Conservation (phyloP, 2,329 filamentous ascomycete genomes). For the Aspergillus quadricinctus region DNA sequence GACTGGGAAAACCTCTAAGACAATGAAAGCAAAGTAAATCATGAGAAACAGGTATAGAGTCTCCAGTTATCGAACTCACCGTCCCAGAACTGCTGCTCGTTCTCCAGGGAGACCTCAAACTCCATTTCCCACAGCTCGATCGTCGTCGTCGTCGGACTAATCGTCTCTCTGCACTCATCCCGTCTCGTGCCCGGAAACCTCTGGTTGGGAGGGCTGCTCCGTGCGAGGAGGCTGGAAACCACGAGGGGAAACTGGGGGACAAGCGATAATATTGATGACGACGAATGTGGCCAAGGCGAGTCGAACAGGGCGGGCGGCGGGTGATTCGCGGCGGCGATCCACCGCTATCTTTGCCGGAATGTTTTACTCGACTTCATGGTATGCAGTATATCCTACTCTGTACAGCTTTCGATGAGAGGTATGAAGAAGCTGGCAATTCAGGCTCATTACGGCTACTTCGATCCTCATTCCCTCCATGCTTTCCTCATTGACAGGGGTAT, state of each 20-base stretch:
- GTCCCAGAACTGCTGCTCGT: slow-evolving; percentile 84
- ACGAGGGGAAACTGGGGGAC: slow-evolving; percentile 1
- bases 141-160: slow-evolving; percentile 30
- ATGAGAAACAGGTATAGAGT: slow-evolving; percentile 17
- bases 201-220: slow-evolving; percentile 2
- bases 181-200: slow-evolving; percentile 20
- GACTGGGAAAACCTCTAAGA: background rate
- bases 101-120: slow-evolving; percentile 68
- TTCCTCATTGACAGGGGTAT: background rate
- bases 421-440: background rate
- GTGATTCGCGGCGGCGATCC: background rate
- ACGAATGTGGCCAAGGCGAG: background rate
- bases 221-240: slow-evolving; percentile 11
- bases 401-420: background rate
- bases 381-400: background rate
- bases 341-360: background rate
- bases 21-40: slow-evolving; percentile 3
- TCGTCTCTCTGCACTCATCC: slow-evolving; percentile 33
- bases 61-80: slow-evolving; percentile 50
- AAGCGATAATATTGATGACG: background rate
- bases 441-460: background rate
- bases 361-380: background rate
- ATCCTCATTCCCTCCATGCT: background rate
- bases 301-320: slow-evolving; percentile 1
- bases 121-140: slow-evolving; percentile 53